Evolutionary conservation across 2,329 filamentous ascomycete species (phyloP), one percentile per base, ranked within the genome.

Genomic region (Alternaria triticimaculans): DNA sequence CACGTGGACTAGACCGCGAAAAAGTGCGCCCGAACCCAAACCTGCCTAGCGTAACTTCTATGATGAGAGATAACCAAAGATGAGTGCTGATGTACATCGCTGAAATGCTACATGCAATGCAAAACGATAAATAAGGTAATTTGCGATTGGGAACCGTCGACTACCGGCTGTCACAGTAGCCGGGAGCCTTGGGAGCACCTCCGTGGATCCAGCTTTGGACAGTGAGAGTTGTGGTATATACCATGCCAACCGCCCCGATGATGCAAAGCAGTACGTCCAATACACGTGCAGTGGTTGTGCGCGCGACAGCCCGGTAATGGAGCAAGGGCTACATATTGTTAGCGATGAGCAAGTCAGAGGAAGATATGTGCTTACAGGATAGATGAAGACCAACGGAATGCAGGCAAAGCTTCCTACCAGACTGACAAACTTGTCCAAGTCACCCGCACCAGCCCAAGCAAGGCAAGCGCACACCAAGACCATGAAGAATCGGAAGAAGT

Each of bases 361-460:
- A 12, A 25, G 25, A 15, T 62, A 7, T 23, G 41, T 43, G 88
- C 93, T 87, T 87, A 97, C 94, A 69, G 96, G 96, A 78, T 99
- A 99, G 58, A 99, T 96, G 76, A 96, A 98, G 65, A 98, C 96
- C 62, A 99, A 84, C 48, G 96, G 96, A 72, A 99, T 96, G 78
- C 96, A 99, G 65, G 96, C 96, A 84, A 99, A 99, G 81, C 94
- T 97, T 69, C 96, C 96, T 20, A 99, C 94, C 43, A 99, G 86
- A 21, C 94, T 92, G 30, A 99, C 96, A 79, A 99, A 99, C 81
- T 98, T 98, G 83, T 99, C 96, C 58, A 99, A 84, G 81, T 98
- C 91, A 70, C 93, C 92, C 4, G 96, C 95, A 65, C 96, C 96
- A 48, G 90, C 89, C 93, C 94, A 99, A 2, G 95, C 95, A 69